Evolutionary conservation across 805 yeast genomes (phyloP).

Genomic region (Yarrowia sp.): DNA sequence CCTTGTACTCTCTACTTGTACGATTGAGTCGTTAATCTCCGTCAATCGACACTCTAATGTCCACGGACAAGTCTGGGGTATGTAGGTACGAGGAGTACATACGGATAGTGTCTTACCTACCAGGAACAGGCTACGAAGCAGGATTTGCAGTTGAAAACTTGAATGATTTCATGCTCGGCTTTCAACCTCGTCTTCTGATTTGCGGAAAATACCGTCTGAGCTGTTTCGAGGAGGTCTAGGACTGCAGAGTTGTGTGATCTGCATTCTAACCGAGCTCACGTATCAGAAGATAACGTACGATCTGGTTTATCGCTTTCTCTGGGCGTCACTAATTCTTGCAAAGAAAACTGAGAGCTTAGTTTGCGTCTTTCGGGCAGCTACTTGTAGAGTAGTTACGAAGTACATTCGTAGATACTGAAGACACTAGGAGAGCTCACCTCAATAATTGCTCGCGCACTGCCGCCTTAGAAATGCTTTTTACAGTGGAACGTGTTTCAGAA

Average conservation of each 20-base stretch:
- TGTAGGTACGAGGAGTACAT: no score
- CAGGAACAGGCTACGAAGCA: not conserved
- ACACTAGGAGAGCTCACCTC: no score
- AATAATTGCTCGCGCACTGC: not conserved
- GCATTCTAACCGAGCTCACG: not conserved
- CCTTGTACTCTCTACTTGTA: no score
- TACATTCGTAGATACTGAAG: no score
- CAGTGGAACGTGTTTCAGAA: conserved; percentile 7
- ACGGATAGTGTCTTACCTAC: not conserved
- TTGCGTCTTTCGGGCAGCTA: no score
- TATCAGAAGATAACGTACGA: not conserved
- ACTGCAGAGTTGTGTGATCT: conserved; percentile 1
- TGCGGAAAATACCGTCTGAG: no score
- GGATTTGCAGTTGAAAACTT: not conserved
- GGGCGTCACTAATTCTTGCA: not conserved
- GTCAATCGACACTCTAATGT: not conserved
- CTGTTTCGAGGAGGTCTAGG: no score
- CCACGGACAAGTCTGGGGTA: not conserved
- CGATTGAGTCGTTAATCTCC: no score
- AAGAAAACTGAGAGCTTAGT: no score
- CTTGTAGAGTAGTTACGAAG: no score
- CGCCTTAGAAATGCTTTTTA: conserved; percentile 3
- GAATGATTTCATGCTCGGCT: not conserved
- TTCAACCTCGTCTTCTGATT: no score
- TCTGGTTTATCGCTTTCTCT: not conserved